Conservation (phyloP, 345 rosid genomes). For the Eucalyptus microcorys region DNA sequence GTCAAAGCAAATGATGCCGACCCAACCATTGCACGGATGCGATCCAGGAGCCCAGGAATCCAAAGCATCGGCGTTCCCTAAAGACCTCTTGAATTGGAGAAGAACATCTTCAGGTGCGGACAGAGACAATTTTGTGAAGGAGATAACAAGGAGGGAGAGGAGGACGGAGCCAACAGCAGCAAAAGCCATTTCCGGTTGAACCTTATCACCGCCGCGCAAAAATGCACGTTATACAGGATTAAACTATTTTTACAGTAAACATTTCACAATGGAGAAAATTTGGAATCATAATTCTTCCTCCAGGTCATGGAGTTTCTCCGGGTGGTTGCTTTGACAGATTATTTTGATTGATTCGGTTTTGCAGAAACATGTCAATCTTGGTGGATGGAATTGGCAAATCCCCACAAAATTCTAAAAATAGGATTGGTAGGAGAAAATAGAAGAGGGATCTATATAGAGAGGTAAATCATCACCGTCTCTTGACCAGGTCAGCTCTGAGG, state of each 20-base stretch:
- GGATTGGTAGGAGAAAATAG: not conserved
- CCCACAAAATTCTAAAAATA: not conserved
- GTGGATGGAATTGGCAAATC: not conserved
- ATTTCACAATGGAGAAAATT: not conserved
- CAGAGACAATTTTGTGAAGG: not conserved
- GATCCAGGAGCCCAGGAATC: constrained; percentile 45
- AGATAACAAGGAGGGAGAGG: not conserved
- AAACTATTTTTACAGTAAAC: not conserved
- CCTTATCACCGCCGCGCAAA: not conserved
- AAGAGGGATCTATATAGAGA: not conserved
- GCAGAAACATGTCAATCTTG: not conserved
- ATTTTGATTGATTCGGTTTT: not conserved
- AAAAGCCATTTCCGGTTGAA: not conserved
- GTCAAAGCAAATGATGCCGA: constrained; percentile 40
- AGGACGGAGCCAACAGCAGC: not conserved
- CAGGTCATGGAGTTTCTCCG: not conserved
- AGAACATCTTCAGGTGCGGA: constrained; percentile 13
- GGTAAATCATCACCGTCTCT: not conserved
- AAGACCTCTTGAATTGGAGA: constrained; percentile 40
- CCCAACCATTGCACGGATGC: constrained; percentile 50
- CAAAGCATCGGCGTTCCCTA: constrained; percentile 27
- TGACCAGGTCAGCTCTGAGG: not conserved
- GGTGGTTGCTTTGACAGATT: not conserved
- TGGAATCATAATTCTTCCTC: not conserved
- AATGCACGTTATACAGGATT: not conserved